phyloP scores from a whole-genome alignment of 139 green algal species.

The Nannochloris sp. region DNA sequence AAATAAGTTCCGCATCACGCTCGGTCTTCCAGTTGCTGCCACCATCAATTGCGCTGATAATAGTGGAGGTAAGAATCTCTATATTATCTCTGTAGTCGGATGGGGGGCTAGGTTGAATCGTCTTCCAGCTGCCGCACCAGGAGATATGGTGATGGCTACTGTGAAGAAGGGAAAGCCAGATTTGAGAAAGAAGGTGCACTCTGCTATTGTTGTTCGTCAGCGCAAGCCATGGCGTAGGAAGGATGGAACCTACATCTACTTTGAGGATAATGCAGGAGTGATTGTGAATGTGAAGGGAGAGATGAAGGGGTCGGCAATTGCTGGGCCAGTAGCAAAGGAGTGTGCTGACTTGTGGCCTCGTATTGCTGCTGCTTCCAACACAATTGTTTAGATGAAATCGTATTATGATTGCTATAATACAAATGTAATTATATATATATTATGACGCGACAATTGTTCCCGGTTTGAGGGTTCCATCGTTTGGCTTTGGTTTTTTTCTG shows the following conservation, averaged over 20 bases:
- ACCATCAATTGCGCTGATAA: slow-evolving; percentile 98
- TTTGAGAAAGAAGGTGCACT: slow-evolving; percentile 96
- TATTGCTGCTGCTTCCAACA: slow-evolving; percentile 96
- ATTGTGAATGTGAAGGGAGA: slow-evolving; percentile 99
- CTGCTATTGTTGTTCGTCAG: slow-evolving; percentile 94
- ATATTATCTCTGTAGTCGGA: slow-evolving; percentile 92
- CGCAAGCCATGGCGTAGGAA: slow-evolving; percentile 96
- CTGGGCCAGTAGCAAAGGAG: slow-evolving; percentile 97
- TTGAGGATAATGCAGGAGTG: slow-evolving; percentile 99
- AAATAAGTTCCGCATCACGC: slow-evolving; percentile 98
- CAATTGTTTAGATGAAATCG: slow-evolving; percentile 75
- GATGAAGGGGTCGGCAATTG: slow-evolving; percentile 99
- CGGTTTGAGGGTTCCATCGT: not conserved
- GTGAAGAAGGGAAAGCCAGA: slow-evolving; percentile 99
- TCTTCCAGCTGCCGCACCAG: slow-evolving; percentile 73
- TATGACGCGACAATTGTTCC: slow-evolving; percentile 8
- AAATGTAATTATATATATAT: slow-evolving; percentile 1
- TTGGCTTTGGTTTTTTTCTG: not conserved
- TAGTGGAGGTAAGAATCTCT: slow-evolving; percentile 94
- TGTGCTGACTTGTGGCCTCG: slow-evolving; percentile 98
- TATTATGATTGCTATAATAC: not conserved
- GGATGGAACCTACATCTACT: slow-evolving; percentile 98
- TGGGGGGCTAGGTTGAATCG: slow-evolving; percentile 93
- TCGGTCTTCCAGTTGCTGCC: slow-evolving; percentile 90
- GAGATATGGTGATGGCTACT: slow-evolving; percentile 99